Percentiles rank a stretch among this genome's conserved stretches.
phyloP scores from a whole-genome alignment of 78 protist genomes.

The Cavenderia fasciculata region DNA sequence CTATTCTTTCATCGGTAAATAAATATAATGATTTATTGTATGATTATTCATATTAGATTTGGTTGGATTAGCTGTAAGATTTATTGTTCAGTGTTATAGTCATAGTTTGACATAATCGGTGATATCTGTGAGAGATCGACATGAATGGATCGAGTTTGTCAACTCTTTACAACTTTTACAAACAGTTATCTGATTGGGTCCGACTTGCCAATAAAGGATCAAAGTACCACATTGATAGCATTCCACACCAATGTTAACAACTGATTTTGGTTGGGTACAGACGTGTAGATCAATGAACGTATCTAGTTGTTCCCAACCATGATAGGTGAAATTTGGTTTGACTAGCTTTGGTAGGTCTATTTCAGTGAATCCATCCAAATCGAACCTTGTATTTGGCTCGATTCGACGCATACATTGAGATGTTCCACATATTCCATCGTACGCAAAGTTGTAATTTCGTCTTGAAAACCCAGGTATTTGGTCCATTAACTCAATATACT shows the following conservation, averaged over 20 bases:
- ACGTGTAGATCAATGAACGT: neutral
- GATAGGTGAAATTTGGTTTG: too few species aligned
- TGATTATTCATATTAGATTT: too few species aligned
- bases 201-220: neutral
- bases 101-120: constrained; percentile 17
- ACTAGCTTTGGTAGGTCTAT: too few species aligned
- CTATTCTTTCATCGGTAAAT: too few species aligned
- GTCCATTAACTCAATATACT: neutral
- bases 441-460: too few species aligned
- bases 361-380: too few species aligned
- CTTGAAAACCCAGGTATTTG: neutral
- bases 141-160: constrained; percentile 73
- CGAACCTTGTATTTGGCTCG: too few species aligned
- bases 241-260: neutral
- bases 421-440: too few species aligned
- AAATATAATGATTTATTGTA: too few species aligned
- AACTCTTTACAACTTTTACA: neutral
- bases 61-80: too few species aligned
- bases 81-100: too few species aligned
- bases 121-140: constrained; percentile 45
- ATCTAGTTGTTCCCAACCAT: neutral
- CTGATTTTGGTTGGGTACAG: neutral
- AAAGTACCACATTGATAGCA: neutral
- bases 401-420: too few species aligned
- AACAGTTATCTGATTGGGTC: neutral